Conservation (phyloP, 2,329 filamentous ascomycete species). For the Colletotrichum endophyticum region DNA sequence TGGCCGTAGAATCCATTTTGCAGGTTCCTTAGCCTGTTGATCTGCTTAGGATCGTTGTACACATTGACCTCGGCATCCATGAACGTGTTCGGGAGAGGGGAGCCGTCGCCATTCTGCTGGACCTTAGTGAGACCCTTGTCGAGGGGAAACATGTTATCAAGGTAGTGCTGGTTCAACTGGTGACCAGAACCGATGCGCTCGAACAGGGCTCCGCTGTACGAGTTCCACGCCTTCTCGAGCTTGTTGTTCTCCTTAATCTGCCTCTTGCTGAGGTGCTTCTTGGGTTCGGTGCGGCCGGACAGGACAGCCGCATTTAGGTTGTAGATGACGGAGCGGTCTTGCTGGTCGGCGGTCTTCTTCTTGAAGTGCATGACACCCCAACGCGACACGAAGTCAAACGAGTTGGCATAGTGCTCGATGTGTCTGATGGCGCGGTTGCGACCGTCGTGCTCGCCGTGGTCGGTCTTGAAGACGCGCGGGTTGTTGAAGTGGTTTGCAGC, state of each 20-base stretch:
- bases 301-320: neutral
- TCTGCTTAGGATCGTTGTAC: conserved; percentile 6
- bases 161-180: conserved; percentile 65
- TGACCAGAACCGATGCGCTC: conserved; percentile 59
- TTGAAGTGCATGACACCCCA: conserved; percentile 76
- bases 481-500: conserved; percentile 86
- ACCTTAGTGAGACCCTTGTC: conserved; percentile 3
- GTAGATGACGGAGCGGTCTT: conserved; percentile 41
- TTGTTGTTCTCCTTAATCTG: neutral
- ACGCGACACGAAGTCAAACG: conserved; percentile 73
- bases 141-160: conserved; percentile 64
- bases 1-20: neutral
- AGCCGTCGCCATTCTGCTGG: conserved; percentile 6
- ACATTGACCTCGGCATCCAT: conserved; percentile 6
- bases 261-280: neutral
- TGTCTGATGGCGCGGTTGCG: conserved; percentile 64
- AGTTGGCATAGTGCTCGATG: conserved; percentile 83
- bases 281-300: conserved; percentile 32
- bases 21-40: neutral
- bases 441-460: conserved; percentile 27
- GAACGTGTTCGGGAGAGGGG: neutral
- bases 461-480: conserved; percentile 56
- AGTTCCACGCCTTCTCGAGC: conserved; percentile 45
- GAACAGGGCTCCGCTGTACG: conserved; percentile 69
- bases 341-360: conserved; percentile 9